A percentile compares a stretch with the other conserved stretches of the same genome.
Evolutionary conservation across 1,139 yeast species (phyloP).

Genomic region (Pneumocystis oryctolagi): DNA sequence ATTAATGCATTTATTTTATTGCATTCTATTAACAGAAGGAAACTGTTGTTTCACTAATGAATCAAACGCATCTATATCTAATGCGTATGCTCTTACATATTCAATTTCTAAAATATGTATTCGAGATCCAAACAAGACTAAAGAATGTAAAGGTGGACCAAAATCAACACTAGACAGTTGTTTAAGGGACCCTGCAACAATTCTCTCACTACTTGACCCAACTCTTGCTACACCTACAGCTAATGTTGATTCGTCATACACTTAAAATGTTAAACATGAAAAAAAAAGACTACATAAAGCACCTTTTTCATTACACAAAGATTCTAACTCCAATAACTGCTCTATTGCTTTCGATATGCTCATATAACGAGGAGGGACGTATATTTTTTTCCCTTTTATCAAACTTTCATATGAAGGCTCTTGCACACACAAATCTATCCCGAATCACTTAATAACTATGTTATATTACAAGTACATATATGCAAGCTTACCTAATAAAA

Average conservation of each 20-base stretch:
- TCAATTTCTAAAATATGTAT: slow-evolving; percentile 89
- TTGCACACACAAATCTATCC: slow-evolving; percentile 73
- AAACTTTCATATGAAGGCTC: slow-evolving; percentile 90
- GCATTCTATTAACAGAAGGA: background rate
- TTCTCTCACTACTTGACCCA: slow-evolving; percentile 70
- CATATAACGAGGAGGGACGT: slow-evolving; percentile 97
- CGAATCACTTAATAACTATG: background rate
- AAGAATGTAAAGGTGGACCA: slow-evolving; percentile 88
- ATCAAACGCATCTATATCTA: background rate
- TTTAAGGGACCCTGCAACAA: slow-evolving; percentile 71
- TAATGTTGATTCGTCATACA: slow-evolving; percentile 70
- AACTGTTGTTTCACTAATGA: background rate
- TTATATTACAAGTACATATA: background rate
- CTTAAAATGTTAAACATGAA: slow-evolving; percentile 10
- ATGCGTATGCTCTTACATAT: slow-evolving; percentile 39
- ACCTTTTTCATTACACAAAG: slow-evolving; percentile 42
- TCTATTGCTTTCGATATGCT: slow-evolving; percentile 74
- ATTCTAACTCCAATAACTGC: slow-evolving; percentile 79
- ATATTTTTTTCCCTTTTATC: slow-evolving; percentile 82
- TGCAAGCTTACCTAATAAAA: slow-evolving; percentile 33
- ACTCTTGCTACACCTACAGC: slow-evolving; percentile 85
- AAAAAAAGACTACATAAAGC: slow-evolving; percentile 25
- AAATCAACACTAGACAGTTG: slow-evolving; percentile 49
- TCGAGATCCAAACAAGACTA: slow-evolving; percentile 80
- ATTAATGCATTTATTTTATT: background rate